A percentile compares a stretch with the other conserved stretches of the same genome.
Conservation (phyloP, 1,284 basidiomycete species). For the Boletus hoseneyae region DNA sequence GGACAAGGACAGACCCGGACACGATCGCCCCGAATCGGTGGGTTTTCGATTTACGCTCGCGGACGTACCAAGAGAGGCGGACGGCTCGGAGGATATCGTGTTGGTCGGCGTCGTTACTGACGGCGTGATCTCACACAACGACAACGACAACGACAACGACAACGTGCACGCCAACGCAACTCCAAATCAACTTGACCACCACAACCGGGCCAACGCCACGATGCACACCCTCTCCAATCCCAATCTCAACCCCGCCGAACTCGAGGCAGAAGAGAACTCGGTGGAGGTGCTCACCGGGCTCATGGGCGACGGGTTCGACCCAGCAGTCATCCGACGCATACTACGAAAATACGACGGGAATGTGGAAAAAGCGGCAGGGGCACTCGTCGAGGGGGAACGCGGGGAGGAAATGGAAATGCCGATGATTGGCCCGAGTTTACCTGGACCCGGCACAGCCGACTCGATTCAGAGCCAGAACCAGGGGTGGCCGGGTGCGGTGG, state of each 20-base stretch:
- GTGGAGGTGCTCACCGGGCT: constrained; percentile 26
- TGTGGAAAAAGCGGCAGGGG: constrained; percentile 57
- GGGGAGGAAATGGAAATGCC: constrained; percentile 23
- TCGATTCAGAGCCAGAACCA: constrained; percentile 5
- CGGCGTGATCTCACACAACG: too few relatives aligned
- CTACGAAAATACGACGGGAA: constrained; percentile 58
- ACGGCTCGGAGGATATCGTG: background rate
- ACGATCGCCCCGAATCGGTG: too few relatives aligned
- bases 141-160: too few relatives aligned
- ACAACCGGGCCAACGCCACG: background rate
- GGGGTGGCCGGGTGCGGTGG: constrained; percentile 9
- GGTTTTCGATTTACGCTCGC: too few relatives aligned
- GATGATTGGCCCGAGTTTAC: too few relatives aligned
- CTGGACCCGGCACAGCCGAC: too few relatives aligned
- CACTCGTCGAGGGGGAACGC: constrained; percentile 54
- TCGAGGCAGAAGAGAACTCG: constrained; percentile 18
- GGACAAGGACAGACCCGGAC: background rate
- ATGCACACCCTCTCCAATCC: constrained; percentile 18
- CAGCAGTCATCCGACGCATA: constrained; percentile 47
- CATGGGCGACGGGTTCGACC: constrained; percentile 40
- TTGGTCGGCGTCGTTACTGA: too few relatives aligned
- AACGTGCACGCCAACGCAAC: too few relatives aligned
- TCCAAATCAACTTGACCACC: background rate
- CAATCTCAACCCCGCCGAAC: too few relatives aligned
- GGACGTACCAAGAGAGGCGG: background rate